These are phyloP conservation scores for Cladophialophora chaetospira DNA, from an alignment of 2,329 filamentous ascomycete genomes.

Conservation along the genomic window DNA sequence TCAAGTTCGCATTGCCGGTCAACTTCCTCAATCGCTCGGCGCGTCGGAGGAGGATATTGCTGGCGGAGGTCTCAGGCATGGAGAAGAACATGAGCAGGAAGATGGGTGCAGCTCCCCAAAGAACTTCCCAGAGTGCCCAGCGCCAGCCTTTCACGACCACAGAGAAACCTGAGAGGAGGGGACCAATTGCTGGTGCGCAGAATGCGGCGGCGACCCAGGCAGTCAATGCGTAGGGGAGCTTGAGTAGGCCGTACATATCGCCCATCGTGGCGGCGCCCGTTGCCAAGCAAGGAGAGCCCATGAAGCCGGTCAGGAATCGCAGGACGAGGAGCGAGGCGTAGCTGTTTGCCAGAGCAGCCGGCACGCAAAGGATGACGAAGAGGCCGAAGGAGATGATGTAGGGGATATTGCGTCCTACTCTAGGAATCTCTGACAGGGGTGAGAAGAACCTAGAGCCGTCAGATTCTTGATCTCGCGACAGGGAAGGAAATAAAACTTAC, in stretches of 20 bases:
- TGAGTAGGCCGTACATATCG: constrained; percentile 55
- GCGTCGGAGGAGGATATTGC: constrained; percentile 63
- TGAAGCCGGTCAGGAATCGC: constrained; percentile 67
- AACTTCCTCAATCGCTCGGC: constrained; percentile 62
- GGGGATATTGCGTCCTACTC: constrained; percentile 67
- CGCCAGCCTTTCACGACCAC: constrained; percentile 61
- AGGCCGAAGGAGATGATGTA: constrained; percentile 69
- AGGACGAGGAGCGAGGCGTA: constrained; percentile 65
- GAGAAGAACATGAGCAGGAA: constrained; percentile 64
- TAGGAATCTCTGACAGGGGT: constrained; percentile 67
- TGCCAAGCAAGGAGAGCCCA: constrained; percentile 66
- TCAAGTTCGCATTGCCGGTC: constrained; percentile 59
- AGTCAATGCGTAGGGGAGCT: constrained; percentile 61
- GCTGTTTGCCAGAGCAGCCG: constrained; percentile 64
- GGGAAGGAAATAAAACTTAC: constrained; percentile 10
- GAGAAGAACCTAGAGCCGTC: constrained; percentile 60
- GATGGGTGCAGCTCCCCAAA: constrained; percentile 62
- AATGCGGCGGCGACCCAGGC: constrained; percentile 56
- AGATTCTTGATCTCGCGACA: too few relatives aligned
- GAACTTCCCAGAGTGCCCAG: constrained; percentile 62
- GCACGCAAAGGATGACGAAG: constrained; percentile 68
- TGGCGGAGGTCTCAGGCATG: constrained; percentile 64
- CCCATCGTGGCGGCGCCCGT: constrained; percentile 53
- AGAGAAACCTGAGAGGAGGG: constrained; percentile 62
- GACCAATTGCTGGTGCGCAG: constrained; percentile 34